These are phyloP conservation scores for Helotiales sp. DNA, from an alignment of 2,329 filamentous ascomycete genomes.

Conservation along the genomic window DNA sequence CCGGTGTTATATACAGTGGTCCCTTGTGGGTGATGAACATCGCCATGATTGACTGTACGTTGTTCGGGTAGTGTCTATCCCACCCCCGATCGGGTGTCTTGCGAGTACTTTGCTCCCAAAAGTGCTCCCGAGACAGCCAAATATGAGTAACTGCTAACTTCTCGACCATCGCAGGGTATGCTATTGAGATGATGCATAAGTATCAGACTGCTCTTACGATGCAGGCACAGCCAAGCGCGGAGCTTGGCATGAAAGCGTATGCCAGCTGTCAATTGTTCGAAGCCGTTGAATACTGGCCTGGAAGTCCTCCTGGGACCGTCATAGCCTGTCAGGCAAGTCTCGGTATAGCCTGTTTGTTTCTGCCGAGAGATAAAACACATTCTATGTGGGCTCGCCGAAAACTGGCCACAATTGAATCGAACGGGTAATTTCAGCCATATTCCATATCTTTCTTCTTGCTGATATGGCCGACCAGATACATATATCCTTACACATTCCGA, in stretches of 20 bases:
- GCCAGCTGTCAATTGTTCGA: conserved; percentile 80
- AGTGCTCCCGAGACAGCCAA: too few relatives aligned
- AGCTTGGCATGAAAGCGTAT: conserved; percentile 67
- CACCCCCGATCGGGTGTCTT: too few relatives aligned
- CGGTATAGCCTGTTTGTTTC: conserved; percentile 75
- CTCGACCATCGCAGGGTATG: too few relatives aligned
- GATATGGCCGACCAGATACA: conserved; percentile 66
- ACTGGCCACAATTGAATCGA: conserved; percentile 76
- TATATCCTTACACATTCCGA: conserved; percentile 77
- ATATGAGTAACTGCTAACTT: too few relatives aligned
- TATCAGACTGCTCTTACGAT: conserved; percentile 69
- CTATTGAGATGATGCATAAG: conserved; percentile 79
- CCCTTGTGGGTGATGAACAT: conserved; percentile 77
- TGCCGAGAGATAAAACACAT: conserved; percentile 76
- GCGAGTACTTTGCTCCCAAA: too few relatives aligned
- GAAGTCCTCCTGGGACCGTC: conserved; percentile 71
- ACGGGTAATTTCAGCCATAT: conserved; percentile 67
- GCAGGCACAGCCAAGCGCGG: conserved; percentile 52
- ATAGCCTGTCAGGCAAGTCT: conserved; percentile 77
- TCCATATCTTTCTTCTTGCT: conserved; percentile 13
- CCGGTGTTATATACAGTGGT: conserved; percentile 71
- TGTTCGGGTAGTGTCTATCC: too few relatives aligned
- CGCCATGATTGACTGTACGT: conserved; percentile 74
- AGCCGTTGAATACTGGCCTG: conserved; percentile 73
- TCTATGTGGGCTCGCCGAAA: conserved; percentile 80